These are phyloP conservation scores for Aegilops umbellulata DNA, from an alignment of 176 grass and related monocot species.

Conservation along the genomic window DNA sequence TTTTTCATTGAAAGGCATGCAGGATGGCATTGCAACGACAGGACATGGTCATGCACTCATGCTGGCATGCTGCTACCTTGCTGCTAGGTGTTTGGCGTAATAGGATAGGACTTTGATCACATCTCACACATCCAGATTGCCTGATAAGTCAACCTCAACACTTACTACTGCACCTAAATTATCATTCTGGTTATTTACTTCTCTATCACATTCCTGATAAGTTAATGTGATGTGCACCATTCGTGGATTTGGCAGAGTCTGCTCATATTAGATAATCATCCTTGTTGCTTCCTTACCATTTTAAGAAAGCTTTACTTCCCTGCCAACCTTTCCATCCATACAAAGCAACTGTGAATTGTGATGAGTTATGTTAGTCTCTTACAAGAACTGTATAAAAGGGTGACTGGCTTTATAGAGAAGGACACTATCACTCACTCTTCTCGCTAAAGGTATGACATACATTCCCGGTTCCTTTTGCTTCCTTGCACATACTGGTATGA, in stretches of 20 bases:
- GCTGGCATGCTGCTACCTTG: neutral
- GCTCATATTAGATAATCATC: neutral
- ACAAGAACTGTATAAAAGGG: conserved; percentile 7
- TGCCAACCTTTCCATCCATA: conserved; percentile 2
- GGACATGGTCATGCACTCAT: neutral
- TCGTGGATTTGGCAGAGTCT: neutral
- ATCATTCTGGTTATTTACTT: neutral
- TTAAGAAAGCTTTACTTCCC: neutral
- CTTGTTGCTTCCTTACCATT: neutral
- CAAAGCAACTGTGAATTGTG: neutral
- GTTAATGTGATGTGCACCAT: neutral
- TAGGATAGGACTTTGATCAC: neutral
- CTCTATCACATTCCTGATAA: conserved; percentile 6
- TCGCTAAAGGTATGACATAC: neutral
- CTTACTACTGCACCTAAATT: conserved; percentile 24
- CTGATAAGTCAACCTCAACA: conserved; percentile 28
- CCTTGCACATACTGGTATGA: conserved; percentile 4
- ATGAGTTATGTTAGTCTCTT: neutral
- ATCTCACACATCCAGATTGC: conserved; percentile 11
- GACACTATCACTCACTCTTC: neutral
- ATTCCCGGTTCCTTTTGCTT: conserved; percentile 8
- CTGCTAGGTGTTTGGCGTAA: neutral
- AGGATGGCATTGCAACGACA: neutral
- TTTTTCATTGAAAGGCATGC: neutral
- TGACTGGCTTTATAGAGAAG: conserved; percentile 2